These are phyloP conservation scores for Microdochium paspali DNA, from an alignment of 2,329 filamentous ascomycete species.

Conservation along the genomic window DNA sequence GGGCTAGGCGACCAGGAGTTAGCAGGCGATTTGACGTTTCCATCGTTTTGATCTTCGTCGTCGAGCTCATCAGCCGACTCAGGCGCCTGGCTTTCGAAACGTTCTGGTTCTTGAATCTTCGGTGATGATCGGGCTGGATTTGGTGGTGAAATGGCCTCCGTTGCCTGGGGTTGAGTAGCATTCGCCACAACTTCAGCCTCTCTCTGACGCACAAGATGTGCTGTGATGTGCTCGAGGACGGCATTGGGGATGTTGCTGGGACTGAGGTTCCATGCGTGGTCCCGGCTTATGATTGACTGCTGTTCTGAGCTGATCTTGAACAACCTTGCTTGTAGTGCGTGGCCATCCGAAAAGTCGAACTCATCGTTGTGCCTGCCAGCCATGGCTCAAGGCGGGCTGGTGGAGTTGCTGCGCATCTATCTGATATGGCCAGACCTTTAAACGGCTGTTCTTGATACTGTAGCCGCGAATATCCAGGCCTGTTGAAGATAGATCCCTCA, in stretches of 20 bases:
- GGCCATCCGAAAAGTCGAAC: neutral
- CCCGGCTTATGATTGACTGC: neutral
- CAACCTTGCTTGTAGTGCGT: neutral
- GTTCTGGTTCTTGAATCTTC: neutral
- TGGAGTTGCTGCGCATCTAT: too few species aligned
- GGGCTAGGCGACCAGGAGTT: neutral
- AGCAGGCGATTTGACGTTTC: neutral
- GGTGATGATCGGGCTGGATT: neutral
- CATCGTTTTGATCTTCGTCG: neutral
- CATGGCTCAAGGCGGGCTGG: neutral
- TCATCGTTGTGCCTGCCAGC: neutral
- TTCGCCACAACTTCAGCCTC: neutral
- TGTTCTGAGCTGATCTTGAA: neutral
- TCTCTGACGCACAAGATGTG: neutral
- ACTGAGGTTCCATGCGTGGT: neutral
- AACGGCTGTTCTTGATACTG: too few species aligned
- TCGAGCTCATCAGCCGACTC: neutral
- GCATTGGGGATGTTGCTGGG: neutral
- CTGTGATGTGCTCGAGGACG: neutral
- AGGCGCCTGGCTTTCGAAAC: neutral
- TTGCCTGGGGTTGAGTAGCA: neutral
- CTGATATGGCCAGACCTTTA: neutral
- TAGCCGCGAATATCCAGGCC: too few species aligned
- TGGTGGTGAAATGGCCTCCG: neutral
- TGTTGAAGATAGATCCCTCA: too few species aligned